Evolutionary conservation across 768 basidiomycete genomes (phyloP), one percentile per base, ranked within the genome.

Genomic region (Mrakia hoshinonis): DNA sequence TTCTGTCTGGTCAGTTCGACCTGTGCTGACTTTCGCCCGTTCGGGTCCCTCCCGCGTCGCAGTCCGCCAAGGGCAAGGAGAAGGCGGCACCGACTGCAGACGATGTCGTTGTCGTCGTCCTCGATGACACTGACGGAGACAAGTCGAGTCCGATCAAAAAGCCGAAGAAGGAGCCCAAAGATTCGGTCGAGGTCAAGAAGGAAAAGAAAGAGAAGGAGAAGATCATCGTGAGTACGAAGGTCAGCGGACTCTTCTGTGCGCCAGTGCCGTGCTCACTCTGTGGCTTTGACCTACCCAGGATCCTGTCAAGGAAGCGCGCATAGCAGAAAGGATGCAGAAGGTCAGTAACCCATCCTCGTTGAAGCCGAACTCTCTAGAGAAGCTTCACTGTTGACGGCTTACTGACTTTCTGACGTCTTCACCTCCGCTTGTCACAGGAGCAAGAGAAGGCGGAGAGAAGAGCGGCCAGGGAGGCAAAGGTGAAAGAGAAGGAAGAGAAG

Each of bases 401-500:
- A 3, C 36, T 20, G 9, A 7, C 26, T 58, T 13, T 15, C 48
- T 64, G 43, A 64, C 46, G 2, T 60, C 48, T 4, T 51, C 11
- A 4, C 62, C 22, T 47, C n/a, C 26, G 4, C 11, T 26, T 31
- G 11, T 5, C 36, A 18, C 51, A 69, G 68, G 68, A 69, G 20
- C 55, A 61, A 47, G 68, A 58, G 24, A 69, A 69, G 47, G 55
- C 68, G 20, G 55, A 48, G 20, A 54, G 68, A 26, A 66, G 65
- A 62, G 48, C 58, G 2, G 22, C 34, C 22, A 43, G 46, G 36
- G 67, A 70, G 38, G 49, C 63, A 20, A 64, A 52, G 54, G 63
- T 38, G 20, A 69, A 63, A 63, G 52, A 75, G 69, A 87, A 85
- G 76, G 68, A 76, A 67, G 87, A 74, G 2, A 74, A 74, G 49